These are phyloP conservation scores for Metarhizium brunneum DNA, from an alignment of 2,329 filamentous ascomycete genomes.

Conservation along the genomic window DNA sequence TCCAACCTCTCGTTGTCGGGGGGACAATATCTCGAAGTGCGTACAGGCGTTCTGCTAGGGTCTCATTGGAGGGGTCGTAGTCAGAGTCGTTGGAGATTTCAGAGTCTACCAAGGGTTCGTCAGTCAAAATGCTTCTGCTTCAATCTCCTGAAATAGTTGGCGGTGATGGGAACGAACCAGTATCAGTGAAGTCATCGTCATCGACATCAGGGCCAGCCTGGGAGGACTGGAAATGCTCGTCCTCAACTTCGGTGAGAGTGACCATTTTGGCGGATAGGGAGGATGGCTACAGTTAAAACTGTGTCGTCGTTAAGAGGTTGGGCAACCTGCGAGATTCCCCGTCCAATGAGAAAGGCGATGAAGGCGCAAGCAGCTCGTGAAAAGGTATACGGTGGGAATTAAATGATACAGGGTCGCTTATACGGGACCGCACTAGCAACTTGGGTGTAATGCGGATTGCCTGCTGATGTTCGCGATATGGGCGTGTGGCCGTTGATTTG, in stretches of 20 bases:
- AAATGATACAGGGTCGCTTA: neutral
- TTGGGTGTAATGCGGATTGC: neutral
- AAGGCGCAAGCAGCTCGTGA: neutral
- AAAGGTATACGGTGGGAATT: neutral
- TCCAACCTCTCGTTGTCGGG: constrained; percentile 59
- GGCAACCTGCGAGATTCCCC: neutral
- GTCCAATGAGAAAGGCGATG: neutral
- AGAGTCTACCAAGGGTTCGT: constrained; percentile 46
- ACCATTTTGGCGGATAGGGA: constrained; percentile 58
- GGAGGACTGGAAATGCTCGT: constrained; percentile 79
- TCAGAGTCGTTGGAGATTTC: constrained; percentile 77
- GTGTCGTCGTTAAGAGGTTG: neutral
- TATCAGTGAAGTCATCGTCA: constrained; percentile 89
- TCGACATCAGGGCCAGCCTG: constrained; percentile 68
- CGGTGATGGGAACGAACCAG: constrained; percentile 49
- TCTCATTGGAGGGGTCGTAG: constrained; percentile 49
- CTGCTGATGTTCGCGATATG: neutral
- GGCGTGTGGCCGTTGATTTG: neutral
- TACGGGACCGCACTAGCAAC: neutral
- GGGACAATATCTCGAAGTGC: constrained; percentile 71
- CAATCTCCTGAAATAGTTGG: neutral
- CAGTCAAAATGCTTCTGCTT: constrained; percentile 5
- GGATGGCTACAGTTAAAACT: neutral
- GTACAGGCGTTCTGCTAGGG: constrained; percentile 58
- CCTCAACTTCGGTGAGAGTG: constrained; percentile 91